Evolutionary conservation across 2,329 filamentous ascomycete genomes (phyloP).

Genomic region (Davidsoniella virescens): DNA sequence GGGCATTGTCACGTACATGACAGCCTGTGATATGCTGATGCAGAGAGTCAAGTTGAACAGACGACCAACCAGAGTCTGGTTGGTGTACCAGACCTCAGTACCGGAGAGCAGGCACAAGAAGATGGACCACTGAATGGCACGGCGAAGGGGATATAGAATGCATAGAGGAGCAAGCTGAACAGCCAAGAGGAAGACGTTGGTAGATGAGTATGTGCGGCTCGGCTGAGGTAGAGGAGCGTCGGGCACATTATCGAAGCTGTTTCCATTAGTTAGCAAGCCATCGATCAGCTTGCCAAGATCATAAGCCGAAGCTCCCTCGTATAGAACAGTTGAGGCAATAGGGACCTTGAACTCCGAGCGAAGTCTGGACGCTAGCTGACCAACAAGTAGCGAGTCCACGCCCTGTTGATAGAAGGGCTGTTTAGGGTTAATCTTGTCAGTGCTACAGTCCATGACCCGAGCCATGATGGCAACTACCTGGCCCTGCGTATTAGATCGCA

Average conservation of each 20-base stretch:
- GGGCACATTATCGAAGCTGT: slow-evolving; percentile 9
- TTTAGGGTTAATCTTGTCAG: slow-evolving; percentile 23
- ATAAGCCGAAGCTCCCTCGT: slow-evolving; percentile 29
- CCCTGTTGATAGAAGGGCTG: slow-evolving; percentile 37
- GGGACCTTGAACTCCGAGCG: slow-evolving; percentile 32
- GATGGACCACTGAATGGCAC: slow-evolving; percentile 34
- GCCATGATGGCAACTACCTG: slow-evolving; percentile 29
- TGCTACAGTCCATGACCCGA: slow-evolving; percentile 25
- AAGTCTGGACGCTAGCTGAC: slow-evolving; percentile 32
- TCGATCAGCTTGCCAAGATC: slow-evolving; percentile 26
- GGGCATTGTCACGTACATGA: slow-evolving; percentile 26
- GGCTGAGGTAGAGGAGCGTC: slow-evolving; percentile 20
- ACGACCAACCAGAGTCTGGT: slow-evolving; percentile 25
- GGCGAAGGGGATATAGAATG: slow-evolving; percentile 33
- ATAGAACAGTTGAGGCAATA: slow-evolving; percentile 34
- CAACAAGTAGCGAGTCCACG: slow-evolving; percentile 37
- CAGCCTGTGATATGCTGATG: slow-evolving; percentile 26
- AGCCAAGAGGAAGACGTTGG: slow-evolving; percentile 30
- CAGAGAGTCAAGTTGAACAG: slow-evolving; percentile 31
- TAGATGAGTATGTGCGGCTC: slow-evolving; percentile 30
- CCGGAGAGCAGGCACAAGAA: slow-evolving; percentile 32
- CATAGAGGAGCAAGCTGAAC: slow-evolving; percentile 34
- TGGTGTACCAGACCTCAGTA: slow-evolving; percentile 25
- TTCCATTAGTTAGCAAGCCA: slow-evolving; percentile 15
- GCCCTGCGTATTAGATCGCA: slow-evolving; percentile 20